Evolutionary conservation across 192 early-diverging fungal genomes (phyloP).

Genomic region (Coemansia sp.): DNA sequence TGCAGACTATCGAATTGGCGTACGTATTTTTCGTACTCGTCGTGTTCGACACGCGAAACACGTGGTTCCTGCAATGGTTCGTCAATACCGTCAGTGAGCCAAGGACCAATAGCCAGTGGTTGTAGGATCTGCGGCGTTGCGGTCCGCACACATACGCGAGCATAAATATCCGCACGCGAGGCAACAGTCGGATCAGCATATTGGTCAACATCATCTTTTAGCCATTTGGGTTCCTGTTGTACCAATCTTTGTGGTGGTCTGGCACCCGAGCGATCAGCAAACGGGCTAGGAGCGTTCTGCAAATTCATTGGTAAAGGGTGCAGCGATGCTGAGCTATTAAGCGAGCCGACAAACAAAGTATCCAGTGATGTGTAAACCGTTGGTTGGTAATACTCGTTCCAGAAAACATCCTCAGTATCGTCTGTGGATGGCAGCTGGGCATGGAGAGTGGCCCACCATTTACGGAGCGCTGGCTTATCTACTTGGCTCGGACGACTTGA

Average conservation of each 20-base stretch:
- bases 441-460: conserved; percentile 45
- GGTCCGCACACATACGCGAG: conserved; percentile 45
- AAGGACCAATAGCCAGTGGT: conserved; percentile 45
- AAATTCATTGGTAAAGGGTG: conserved; percentile 16
- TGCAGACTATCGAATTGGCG: conserved; percentile 49
- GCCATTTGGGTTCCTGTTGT: conserved; percentile 50
- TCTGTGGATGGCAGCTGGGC: not conserved
- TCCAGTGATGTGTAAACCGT: conserved; percentile 74
- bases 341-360: conserved; percentile 77
- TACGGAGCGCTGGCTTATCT: conserved; percentile 33
- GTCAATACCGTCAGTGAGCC: conserved; percentile 53
- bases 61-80: conserved; percentile 57
- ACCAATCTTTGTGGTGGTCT: conserved; percentile 5
- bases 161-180: conserved; percentile 32
- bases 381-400: conserved; percentile 87
- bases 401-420: conserved; percentile 59
- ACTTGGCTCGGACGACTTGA: conserved; percentile 37
- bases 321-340: conserved; percentile 72
- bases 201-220: conserved; percentile 35
- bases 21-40: conserved; percentile 65
- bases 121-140: conserved; percentile 22
- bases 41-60: conserved; percentile 51
- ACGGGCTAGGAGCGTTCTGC: conserved; percentile 40
- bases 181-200: conserved; percentile 32
- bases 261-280: conserved; percentile 24